A percentile compares a stretch with the other conserved stretches of the same genome.
These are phyloP conservation scores for Trichoderma virens DNA, from an alignment of 495 filamentous ascomycete species.

Conservation along the genomic window DNA sequence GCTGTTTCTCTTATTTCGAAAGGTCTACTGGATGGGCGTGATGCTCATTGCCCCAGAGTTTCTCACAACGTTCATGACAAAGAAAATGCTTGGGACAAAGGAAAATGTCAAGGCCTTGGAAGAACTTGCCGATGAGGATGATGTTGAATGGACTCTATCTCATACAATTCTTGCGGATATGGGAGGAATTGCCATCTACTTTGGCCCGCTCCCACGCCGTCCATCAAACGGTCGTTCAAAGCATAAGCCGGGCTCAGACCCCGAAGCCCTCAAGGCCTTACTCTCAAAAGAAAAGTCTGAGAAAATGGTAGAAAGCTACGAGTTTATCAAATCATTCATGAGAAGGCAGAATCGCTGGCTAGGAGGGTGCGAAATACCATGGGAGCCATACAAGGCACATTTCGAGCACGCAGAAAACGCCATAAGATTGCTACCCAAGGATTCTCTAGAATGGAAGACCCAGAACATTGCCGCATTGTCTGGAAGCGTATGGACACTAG, in stretches of 20 bases:
- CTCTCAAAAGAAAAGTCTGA: background rate
- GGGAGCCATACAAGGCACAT: background rate
- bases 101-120: background rate
- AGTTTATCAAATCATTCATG: background rate
- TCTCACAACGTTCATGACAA: background rate
- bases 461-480: background rate
- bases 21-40: background rate
- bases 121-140: background rate
- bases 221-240: too few relatives aligned
- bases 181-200: background rate
- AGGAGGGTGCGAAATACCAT: background rate
- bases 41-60: background rate
- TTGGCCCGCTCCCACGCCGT: too few relatives aligned
- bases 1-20: background rate
- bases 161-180: background rate
- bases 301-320: too few relatives aligned
- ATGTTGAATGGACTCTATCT: background rate
- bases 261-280: background rate
- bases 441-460: background rate
- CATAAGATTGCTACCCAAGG: background rate
- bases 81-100: background rate
- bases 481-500: background rate
- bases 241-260: too few relatives aligned
- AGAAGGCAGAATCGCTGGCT: background rate
- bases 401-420: background rate